Base-by-base conservation (phyloP, 257 asterid species). In the Lithospermum erythrorhizon region DNA sequence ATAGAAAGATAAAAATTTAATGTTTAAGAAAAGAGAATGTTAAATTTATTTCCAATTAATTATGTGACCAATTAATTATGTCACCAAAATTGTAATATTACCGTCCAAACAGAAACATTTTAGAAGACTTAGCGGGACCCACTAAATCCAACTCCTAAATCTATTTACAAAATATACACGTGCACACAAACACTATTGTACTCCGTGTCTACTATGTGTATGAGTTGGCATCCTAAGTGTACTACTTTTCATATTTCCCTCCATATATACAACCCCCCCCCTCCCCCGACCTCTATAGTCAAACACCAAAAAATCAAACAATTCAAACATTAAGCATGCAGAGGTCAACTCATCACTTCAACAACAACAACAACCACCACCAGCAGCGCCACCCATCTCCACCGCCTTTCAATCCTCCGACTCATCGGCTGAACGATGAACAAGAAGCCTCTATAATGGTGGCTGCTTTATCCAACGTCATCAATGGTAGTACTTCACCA, bases 371-470 rank as follows among this genome's bases (percentile, higher is more conserved):
- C 70, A 0, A 68, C 48, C 49, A 63, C 24, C 23, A 19, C 61
- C 23, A 70, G 17, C 49, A 11, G 15, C 16, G 49, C 57, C 0
- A 11, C 49, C 64, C 57, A 0, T 56, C 24, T 11, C 49, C 49
- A 18, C 49, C 49, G 49, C 49, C 18, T 41, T 18, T 41, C 16
- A 41, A 41, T 10, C 56, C 53, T 2, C 37, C 54, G 3, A 55
- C 71, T 0, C 78, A 71, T 30, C 72, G 72, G 37, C 67, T 84
- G 6, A 72, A 82, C 21, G 66, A 27, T 1, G 91, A 89, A 17
- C 80, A 89, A 14, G 95, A 86, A 64, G 74, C 63, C 17, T 79
- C 87, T 0, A 72, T 82, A 60, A 89, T 89, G 91, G 94, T 83
- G 1, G 67, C 87, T 0, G 79, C 97, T 6, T 53, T 89, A 47